A percentile compares a stretch with the other conserved stretches of the same genome.
Evolutionary conservation across 345 rosid species (phyloP).

Genomic region (Euphorbia lathyris): DNA sequence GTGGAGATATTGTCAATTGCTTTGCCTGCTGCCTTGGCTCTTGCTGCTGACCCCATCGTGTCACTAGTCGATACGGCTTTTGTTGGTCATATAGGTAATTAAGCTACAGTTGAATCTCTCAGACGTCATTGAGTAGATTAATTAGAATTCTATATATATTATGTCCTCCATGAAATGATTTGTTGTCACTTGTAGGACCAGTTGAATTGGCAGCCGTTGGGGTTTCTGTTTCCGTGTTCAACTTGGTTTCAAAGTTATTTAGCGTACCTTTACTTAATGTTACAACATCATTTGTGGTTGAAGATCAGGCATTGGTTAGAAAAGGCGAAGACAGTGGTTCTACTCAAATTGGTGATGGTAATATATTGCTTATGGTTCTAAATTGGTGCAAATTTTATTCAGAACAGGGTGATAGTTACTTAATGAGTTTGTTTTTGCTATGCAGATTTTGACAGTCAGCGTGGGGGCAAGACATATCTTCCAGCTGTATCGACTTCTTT

Average conservation of each 20-base stretch:
- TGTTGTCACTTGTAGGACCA: slow-evolving; percentile 45
- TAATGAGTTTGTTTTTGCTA: not conserved
- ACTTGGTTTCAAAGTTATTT: slow-evolving; percentile 79
- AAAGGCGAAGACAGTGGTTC: slow-evolving; percentile 21
- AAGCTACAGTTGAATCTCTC: not conserved
- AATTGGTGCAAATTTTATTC: not conserved
- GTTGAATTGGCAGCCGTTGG: slow-evolving; percentile 91
- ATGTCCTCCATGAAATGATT: not conserved
- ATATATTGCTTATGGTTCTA: not conserved
- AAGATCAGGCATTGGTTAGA: slow-evolving; percentile 57
- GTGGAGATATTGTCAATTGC: slow-evolving; percentile 78
- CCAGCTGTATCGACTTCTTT: slow-evolving; percentile 82
- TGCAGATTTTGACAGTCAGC: slow-evolving; percentile 30
- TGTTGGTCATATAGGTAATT: slow-evolving; percentile 81
- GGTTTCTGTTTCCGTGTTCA: slow-evolving; percentile 75
- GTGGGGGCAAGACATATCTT: slow-evolving; percentile 47
- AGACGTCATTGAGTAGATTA: not conserved
- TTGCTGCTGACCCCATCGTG: slow-evolving; percentile 86
- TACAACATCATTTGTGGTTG: slow-evolving; percentile 92
- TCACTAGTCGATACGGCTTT: slow-evolving; percentile 84
- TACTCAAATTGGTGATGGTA: slow-evolving; percentile 22
- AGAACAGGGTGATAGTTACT: not conserved
- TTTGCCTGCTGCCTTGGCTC: slow-evolving; percentile 86
- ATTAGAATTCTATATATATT: not conserved
- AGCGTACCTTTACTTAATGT: slow-evolving; percentile 86